phyloP scores from a whole-genome alignment of 2,329 filamentous ascomycete species.

The Cladosporium colombiae region DNA sequence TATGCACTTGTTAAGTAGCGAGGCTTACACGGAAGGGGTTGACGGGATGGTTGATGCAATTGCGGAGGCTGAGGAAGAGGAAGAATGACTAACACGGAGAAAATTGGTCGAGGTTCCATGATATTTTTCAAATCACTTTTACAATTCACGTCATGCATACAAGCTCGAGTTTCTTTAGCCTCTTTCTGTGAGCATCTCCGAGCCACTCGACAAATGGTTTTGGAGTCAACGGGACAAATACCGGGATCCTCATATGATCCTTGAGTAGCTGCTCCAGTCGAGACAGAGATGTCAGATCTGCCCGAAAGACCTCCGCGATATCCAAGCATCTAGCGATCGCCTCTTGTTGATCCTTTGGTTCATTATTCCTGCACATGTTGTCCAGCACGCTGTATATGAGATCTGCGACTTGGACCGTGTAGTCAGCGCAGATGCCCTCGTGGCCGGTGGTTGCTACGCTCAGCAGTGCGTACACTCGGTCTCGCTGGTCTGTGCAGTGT shows the following conservation, averaged over 20 bases:
- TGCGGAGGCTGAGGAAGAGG: constrained; percentile 10
- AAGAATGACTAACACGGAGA: background rate
- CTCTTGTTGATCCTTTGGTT: background rate
- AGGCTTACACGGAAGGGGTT: constrained; percentile 18
- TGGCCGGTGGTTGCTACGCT: background rate
- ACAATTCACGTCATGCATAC: background rate
- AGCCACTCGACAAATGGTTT: background rate
- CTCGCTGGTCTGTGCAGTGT: background rate
- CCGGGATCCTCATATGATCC: background rate
- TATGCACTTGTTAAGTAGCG: background rate
- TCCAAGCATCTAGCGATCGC: background rate
- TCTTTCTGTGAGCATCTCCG: background rate
- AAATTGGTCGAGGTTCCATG: too few relatives aligned
- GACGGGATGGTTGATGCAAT: constrained; percentile 24
- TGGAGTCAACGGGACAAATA: background rate
- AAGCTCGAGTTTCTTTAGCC: background rate
- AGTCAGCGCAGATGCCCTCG: background rate
- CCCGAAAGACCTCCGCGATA: background rate
- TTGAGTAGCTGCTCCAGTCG: background rate
- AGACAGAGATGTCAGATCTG: background rate
- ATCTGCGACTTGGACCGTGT: background rate
- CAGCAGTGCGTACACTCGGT: constrained; percentile 1
- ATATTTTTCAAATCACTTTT: background rate
- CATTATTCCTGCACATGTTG: background rate
- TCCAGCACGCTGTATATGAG: background rate